These are phyloP conservation scores for Wickerhamomyces sp. DNA, from an alignment of 1,139 yeast species.

Conservation along the genomic window DNA sequence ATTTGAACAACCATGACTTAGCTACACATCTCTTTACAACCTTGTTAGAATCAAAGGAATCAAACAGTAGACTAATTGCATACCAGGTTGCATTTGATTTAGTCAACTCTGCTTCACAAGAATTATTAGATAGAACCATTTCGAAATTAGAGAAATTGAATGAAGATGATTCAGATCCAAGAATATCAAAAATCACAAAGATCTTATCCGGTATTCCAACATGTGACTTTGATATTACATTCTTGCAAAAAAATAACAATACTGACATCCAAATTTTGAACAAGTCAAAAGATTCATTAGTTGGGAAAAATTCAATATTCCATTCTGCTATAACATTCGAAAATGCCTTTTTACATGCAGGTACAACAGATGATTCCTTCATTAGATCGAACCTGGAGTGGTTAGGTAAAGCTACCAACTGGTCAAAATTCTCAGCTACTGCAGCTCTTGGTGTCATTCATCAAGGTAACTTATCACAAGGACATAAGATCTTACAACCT, in stretches of 20 bases:
- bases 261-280: conserved; percentile 80
- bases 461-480: conserved; percentile 89
- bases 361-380: conserved; percentile 93
- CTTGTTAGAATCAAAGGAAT: conserved; percentile 40
- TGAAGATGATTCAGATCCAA: conserved; percentile 36
- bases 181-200: conserved; percentile 46
- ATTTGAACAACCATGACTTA: conserved; percentile 68
- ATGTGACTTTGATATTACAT: conserved; percentile 88
- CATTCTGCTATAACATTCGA: conserved; percentile 95
- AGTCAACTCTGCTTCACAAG: conserved; percentile 91
- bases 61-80: conserved; percentile 50
- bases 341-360: conserved; percentile 93
- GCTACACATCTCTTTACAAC: conserved; percentile 67
- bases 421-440: conserved; percentile 98
- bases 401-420: conserved; percentile 94
- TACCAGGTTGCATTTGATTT: conserved; percentile 95
- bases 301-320: conserved; percentile 89
- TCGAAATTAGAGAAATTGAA: conserved; percentile 36
- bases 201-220: conserved; percentile 92
- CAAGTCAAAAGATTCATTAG: conserved; percentile 75
- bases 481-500: conserved; percentile 81
- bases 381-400: conserved; percentile 89
- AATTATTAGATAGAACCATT: conserved; percentile 63
- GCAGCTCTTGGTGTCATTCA: conserved; percentile 98
- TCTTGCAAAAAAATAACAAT: conserved; percentile 79